Evolutionary conservation across 768 basidiomycete genomes (phyloP).

Genomic region (Suillus hirtellus): DNA sequence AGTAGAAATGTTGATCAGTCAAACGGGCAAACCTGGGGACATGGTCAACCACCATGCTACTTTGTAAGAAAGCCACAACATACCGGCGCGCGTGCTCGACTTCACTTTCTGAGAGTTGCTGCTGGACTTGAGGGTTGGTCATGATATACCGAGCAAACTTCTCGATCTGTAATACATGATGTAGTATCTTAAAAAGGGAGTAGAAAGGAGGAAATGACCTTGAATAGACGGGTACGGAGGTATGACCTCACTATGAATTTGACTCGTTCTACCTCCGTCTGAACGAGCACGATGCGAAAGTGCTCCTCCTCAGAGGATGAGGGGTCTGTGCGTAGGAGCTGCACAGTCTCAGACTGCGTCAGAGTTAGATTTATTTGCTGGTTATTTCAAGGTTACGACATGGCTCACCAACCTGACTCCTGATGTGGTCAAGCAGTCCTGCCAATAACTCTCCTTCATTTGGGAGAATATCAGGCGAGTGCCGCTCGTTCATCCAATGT

Average conservation of each 20-base stretch:
- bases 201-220: conserved; percentile 49
- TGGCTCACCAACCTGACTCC: conserved; percentile 67
- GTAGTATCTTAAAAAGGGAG: conserved; percentile 18
- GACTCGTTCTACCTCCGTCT: conserved; percentile 92
- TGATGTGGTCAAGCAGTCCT: conserved; percentile 69
- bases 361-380: conserved; percentile 4
- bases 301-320: conserved; percentile 91
- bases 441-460: conserved; percentile 70
- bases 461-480: conserved; percentile 77
- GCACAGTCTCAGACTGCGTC: conserved; percentile 74
- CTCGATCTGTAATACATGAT: conserved; percentile 63
- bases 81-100: conserved; percentile 77
- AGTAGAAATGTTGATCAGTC: conserved; percentile 73
- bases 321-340: conserved; percentile 74
- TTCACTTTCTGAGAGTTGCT: conserved; percentile 80
- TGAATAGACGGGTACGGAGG: conserved; percentile 80
- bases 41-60: conserved; percentile 6
- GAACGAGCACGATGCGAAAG: conserved; percentile 88
- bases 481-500: conserved; percentile 86
- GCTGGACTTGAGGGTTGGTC: conserved; percentile 68
- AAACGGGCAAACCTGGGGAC: conserved; percentile 67
- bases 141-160: conserved; percentile 81
- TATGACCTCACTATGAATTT: conserved; percentile 92
- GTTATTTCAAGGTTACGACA: conserved; percentile 1
- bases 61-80: conserved; percentile 18